Percentiles rank a stretch among this genome's conserved stretches.
phyloP scores from a whole-genome alignment of 305 asterid genomes.

The Fraxinus nigra region DNA sequence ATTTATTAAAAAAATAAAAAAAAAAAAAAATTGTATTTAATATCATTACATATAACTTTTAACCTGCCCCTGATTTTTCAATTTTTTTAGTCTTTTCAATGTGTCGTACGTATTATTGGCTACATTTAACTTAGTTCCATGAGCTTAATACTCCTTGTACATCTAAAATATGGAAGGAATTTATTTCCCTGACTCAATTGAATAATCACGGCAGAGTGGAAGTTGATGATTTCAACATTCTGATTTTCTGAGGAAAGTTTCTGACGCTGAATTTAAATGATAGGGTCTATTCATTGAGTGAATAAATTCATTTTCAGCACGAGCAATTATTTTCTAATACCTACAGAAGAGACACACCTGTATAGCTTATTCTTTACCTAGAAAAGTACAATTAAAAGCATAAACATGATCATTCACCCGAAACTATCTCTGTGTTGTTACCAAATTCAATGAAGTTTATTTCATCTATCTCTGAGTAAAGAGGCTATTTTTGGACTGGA shows the following conservation, averaged over 20 bases:
- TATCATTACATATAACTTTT: neutral
- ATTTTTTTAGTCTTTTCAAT: neutral
- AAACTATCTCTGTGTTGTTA: neutral
- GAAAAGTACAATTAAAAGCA: neutral
- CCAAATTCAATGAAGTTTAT: neutral
- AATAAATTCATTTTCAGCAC: neutral
- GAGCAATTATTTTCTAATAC: neutral
- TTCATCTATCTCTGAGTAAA: neutral
- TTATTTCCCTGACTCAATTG: neutral
- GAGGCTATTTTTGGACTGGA: neutral
- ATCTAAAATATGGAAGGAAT: neutral
- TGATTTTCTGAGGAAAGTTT: neutral
- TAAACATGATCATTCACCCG: neutral
- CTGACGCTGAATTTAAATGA: neutral
- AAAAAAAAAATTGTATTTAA: neutral
- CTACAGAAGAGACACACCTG: neutral
- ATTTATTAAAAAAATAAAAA: too few species aligned
- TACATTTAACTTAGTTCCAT: neutral
- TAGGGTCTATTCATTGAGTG: neutral
- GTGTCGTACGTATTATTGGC: neutral
- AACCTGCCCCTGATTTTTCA: neutral
- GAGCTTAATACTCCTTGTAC: neutral
- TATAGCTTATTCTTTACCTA: neutral
- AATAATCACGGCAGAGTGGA: neutral
- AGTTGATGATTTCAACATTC: neutral